A percentile compares a stretch with the other conserved stretches of the same genome.
Evolutionary conservation across 352 stramenopile genomes (phyloP).

Genomic region (Globisporangium mamillatum): DNA sequence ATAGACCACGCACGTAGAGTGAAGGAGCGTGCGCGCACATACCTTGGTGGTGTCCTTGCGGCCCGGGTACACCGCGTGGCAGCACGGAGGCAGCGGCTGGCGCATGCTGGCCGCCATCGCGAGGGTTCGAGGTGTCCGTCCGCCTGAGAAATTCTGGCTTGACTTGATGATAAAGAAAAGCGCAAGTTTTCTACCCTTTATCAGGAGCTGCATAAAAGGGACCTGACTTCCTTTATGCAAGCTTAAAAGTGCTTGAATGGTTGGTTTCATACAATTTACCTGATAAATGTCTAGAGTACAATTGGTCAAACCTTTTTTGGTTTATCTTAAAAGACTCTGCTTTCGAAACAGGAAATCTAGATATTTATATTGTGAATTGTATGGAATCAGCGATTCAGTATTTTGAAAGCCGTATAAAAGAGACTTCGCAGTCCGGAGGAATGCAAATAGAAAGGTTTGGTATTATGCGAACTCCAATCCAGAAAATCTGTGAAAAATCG

Average conservation of each 20-base stretch:
- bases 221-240: no score
- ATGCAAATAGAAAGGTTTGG: no score
- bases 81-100: constrained; percentile 48
- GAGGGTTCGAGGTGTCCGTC: not conserved
- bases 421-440: no score
- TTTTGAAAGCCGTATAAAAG: not conserved
- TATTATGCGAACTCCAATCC: no score
- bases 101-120: constrained; percentile 25
- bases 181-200: no score
- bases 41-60: constrained; percentile 41
- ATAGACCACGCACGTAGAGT: not conserved
- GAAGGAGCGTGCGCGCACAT: not conserved
- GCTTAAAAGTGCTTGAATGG: no score
- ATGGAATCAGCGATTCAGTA: not conserved
- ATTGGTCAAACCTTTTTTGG: no score
- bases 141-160: not conserved
- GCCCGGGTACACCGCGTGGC: constrained; percentile 39
- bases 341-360: not conserved
- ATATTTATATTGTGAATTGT: not conserved
- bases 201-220: no score
- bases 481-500: no score
- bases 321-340: no score
- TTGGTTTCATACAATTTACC: no score
- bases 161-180: not conserved
- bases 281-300: no score